Base-by-base conservation (phyloP, 2,329 filamentous ascomycete genomes). In the Ophiostoma piceae region DNA sequence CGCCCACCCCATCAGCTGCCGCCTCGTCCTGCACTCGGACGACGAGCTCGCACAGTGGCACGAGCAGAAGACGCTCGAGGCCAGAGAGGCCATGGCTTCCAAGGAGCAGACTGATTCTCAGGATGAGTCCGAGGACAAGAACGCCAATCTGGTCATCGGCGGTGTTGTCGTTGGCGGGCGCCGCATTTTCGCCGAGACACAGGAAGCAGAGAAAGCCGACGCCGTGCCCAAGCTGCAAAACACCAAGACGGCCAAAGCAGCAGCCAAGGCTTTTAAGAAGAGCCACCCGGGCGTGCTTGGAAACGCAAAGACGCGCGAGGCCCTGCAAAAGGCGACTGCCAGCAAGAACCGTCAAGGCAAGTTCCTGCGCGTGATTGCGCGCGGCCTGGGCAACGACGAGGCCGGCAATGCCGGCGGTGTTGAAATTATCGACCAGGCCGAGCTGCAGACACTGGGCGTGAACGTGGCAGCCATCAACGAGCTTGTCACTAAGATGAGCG, bases 1-100 rank as follows among this genome's bases (percentile, higher is more conserved):
- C 71, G 89, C 92, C 6, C 90, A 96, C 77, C 80, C 86, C 11
- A 93, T 97, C 72, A 86, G 84, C 72, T 97, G 94, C 77, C 86
- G 87, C 35, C 87, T 89, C 69, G 88, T 97, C 68, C 81, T 94
- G 19, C 76, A 78, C 29, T 77, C 81, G 2, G 84, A 87, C 47
- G 80, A 87, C 12, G 75, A 81, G 72, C 72, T 84, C 82, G 72
- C 77, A 2, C 77, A 81, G 78, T 75, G 76, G 78, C 78, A 77
- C 60, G 76, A 72, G 68, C 77, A 72, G 62, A 80, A 77, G 75
- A 80, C 76, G 2, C 76, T 78, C 8, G 79, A 80, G 39, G 80
- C 80, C 2, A 77, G 79, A 54, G 78, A 79, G 32, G 75, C 76
- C 39, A 78, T 82, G 75, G 75, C 75, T 19, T 74, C 74, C 32